Evolutionary conservation across 2,329 filamentous ascomycete species (phyloP), one percentile per base, ranked within the genome.

Genomic region (Juglanconis oblonga): DNA sequence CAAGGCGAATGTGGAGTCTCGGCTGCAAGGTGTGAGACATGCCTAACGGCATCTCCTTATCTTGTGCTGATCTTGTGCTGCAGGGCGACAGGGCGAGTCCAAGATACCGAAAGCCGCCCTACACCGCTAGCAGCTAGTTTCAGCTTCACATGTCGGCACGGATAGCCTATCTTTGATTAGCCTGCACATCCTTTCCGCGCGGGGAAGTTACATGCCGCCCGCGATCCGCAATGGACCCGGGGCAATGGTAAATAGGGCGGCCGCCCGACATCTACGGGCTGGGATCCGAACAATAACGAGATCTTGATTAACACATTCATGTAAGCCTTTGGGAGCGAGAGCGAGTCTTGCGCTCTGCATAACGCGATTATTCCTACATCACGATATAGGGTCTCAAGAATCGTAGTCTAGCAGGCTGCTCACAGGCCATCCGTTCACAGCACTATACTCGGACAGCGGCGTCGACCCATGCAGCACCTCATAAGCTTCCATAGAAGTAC

Each of bases 341-440:
- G 17, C 17, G 17, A 24, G 2, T 24, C 17, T 24, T 24, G 17
- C 17, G 17, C 17, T 24, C 17, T 24, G 17, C 17, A 24, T 24
- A 24, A 1, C 17, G 17, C 2, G 17, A 24, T 24, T 24, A 24
- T 24, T 24, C 17, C 17, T 24, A 24, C 17, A 24, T 24, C 17
- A 24, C 17, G 17, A 24, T 24, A 24, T 24, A 24, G 17, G 17
- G 17, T 2, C 17, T 24, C 17, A 24, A 24, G 17, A 24, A 62
- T 65, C 59, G 55, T 59, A 57, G 38, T 62, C 38, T 14, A 62
- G 35, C 58, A 76, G 73, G 55, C 73, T 76, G 62, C 71, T 75
- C 1, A 64, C 67, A 4, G 71, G 66, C 75, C 74, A 77, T 2
- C 75, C 74, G 49, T 77, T 76, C 45, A 62, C 48, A 4, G 70